These are phyloP conservation scores for Tolypocladium sp. DNA, from an alignment of 2,329 filamentous ascomycete genomes.

Conservation along the genomic window DNA sequence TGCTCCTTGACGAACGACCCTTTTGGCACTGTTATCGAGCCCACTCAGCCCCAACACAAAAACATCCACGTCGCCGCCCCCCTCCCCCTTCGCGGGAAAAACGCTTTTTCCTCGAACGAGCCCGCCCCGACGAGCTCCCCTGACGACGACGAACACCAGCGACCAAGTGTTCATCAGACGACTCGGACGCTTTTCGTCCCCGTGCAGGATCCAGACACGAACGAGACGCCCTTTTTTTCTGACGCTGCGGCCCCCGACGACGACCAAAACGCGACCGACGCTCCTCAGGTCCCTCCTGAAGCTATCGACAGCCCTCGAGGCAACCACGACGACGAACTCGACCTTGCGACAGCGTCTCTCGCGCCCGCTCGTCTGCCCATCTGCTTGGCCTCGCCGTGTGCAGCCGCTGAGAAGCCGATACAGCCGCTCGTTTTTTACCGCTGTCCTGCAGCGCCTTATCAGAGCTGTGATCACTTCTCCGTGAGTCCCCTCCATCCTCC, in stretches of 20 bases:
- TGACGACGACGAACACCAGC: conserved; percentile 3
- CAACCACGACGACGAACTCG: conserved; percentile 22
- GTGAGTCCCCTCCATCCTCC: conserved; percentile 20
- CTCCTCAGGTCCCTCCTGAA: conserved; percentile 4
- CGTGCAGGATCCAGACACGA: not conserved
- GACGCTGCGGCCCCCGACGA: conserved; percentile 3
- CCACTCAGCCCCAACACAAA: conserved; percentile 4
- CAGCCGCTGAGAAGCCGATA: not conserved
- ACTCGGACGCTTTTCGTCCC: not conserved
- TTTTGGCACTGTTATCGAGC: conserved; percentile 1
- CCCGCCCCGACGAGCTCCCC: conserved; percentile 1
- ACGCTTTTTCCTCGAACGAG: conserved; percentile 3
- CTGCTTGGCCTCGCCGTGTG: not conserved
- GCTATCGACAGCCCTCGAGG: conserved; percentile 19
- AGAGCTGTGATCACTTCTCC: conserved; percentile 30
- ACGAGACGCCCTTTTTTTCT: not conserved
- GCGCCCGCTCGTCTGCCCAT: not conserved
- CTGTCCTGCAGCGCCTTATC: conserved; percentile 7
- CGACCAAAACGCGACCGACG: not conserved
- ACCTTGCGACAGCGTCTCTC: conserved; percentile 4
- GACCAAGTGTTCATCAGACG: conserved; percentile 5
- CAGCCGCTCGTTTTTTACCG: conserved; percentile 5
- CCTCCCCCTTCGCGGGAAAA: conserved; percentile 5
- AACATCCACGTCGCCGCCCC: conserved; percentile 4
- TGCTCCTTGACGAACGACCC: not conserved